A percentile compares a stretch with the other conserved stretches of the same genome.
These are phyloP conservation scores for Pichia sp. DNA, from an alignment of 1,139 yeast genomes.

Conservation along the genomic window DNA sequence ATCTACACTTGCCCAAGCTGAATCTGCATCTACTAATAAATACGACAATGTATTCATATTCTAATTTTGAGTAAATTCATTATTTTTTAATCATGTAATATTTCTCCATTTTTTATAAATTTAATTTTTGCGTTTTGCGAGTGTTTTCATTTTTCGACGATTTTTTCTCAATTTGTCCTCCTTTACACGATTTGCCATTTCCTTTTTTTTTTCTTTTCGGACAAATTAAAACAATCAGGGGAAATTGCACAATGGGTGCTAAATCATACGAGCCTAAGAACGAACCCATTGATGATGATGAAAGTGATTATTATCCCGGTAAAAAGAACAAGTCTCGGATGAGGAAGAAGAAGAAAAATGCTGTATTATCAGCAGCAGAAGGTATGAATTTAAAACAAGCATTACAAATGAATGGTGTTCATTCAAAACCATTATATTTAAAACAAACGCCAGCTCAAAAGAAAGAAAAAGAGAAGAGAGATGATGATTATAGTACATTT, in stretches of 20 bases:
- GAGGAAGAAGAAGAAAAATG: conserved; percentile 12
- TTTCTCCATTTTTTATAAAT: too few species aligned
- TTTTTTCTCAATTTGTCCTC: too few species aligned
- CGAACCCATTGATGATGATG: not conserved
- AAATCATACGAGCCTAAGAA: too few species aligned
- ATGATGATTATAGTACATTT: conserved; percentile 3
- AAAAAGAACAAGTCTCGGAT: conserved; percentile 10
- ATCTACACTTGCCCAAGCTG: not conserved
- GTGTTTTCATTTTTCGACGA: too few species aligned
- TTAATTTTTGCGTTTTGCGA: too few species aligned
- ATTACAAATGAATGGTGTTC: conserved; percentile 11
- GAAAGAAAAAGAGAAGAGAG: conserved; percentile 1
- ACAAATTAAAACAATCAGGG: too few species aligned
- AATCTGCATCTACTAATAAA: not conserved
- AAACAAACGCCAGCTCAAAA: conserved; percentile 10
- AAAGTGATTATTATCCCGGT: conserved; percentile 10
- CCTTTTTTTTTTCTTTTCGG: too few species aligned
- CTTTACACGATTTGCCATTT: too few species aligned
- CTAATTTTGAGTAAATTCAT: too few species aligned
- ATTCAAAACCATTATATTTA: conserved; percentile 7
- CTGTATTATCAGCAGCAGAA: conserved; percentile 12
- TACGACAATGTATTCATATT: too few species aligned
- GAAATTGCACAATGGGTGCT: too few species aligned
- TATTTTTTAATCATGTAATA: too few species aligned
- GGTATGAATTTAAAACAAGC: conserved; percentile 9